A percentile compares a stretch with the other conserved stretches of the same genome.
These are phyloP conservation scores for Aspergillus hancockii DNA, from an alignment of 495 filamentous ascomycete genomes.

Conservation along the genomic window DNA sequence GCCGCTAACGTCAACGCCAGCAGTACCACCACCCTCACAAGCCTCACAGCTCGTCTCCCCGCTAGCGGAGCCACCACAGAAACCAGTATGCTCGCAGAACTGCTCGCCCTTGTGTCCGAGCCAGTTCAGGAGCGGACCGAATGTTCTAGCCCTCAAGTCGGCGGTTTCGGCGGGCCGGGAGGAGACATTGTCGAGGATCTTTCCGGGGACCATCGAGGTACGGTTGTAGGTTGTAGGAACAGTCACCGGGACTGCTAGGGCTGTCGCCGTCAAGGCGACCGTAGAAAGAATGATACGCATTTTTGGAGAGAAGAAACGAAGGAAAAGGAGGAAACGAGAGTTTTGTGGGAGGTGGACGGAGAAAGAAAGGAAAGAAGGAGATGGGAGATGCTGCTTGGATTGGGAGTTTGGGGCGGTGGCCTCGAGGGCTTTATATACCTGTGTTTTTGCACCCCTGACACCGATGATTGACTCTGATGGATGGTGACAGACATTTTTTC, in stretches of 20 bases:
- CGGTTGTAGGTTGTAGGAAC: not conserved
- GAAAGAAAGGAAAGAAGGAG: not conserved
- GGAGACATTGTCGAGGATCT: not conserved
- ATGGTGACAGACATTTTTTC: not conserved
- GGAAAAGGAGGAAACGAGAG: not conserved
- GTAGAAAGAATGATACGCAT: not conserved
- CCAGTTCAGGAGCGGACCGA: not conserved
- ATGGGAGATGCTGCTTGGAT: not conserved
- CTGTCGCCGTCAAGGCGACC: not conserved
- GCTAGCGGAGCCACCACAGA: not conserved
- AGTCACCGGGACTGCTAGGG: not conserved
- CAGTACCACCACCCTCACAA: not conserved
- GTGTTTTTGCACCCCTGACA: not conserved
- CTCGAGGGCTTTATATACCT: not conserved
- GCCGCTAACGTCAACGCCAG: not conserved
- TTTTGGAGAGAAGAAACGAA: not conserved
- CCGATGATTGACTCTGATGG: not conserved
- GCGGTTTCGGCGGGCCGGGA: not conserved
- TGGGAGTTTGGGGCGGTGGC: not conserved
- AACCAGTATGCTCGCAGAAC: not conserved
- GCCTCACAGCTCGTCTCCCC: no score
- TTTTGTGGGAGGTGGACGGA: not conserved
- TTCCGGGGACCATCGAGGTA: not conserved
- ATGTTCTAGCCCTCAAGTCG: not conserved
- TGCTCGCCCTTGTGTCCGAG: no score